A percentile compares a stretch with the other conserved stretches of the same genome.
These are phyloP conservation scores for Circinella minor DNA, from an alignment of 371 early-diverging fungal species.

Conservation along the genomic window DNA sequence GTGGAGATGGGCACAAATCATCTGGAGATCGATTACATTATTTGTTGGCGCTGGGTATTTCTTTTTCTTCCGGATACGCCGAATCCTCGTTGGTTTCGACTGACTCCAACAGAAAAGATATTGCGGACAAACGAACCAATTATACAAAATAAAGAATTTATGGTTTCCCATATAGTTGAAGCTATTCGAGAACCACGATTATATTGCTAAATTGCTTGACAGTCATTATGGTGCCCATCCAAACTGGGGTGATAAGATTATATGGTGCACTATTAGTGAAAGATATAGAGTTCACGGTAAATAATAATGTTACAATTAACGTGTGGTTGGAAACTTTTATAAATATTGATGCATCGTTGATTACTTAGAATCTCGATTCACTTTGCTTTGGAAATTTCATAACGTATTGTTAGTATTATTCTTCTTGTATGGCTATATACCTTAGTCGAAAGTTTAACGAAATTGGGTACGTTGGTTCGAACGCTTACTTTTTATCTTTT, in stretches of 20 bases:
- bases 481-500: too few relatives aligned
- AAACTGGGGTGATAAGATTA: slow-evolving; percentile 38
- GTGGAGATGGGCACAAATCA: slow-evolving; percentile 24
- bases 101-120: slow-evolving; percentile 35
- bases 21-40: slow-evolving; percentile 29
- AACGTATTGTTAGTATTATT: too few relatives aligned
- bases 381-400: too few relatives aligned
- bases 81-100: slow-evolving; percentile 26
- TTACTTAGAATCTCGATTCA: too few relatives aligned
- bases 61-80: slow-evolving; percentile 43
- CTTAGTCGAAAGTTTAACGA: too few relatives aligned
- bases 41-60: slow-evolving; percentile 29
- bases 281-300: slow-evolving; percentile 39
- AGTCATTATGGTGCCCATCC: slow-evolving; percentile 34
- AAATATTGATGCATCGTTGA: too few relatives aligned
- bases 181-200: slow-evolving; percentile 34
- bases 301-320: not conserved
- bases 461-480: too few relatives aligned
- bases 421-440: too few relatives aligned
- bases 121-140: slow-evolving; percentile 36
- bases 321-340: too few relatives aligned
- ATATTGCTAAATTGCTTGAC: slow-evolving; percentile 33
- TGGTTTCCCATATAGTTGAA: slow-evolving; percentile 33
- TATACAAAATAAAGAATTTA: slow-evolving; percentile 30
- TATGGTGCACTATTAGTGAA: slow-evolving; percentile 32